Percentiles rank a stretch among this genome's conserved stretches.
Evolutionary conservation across 805 yeast genomes (phyloP).

Genomic region (Priceomyces castillae): DNA sequence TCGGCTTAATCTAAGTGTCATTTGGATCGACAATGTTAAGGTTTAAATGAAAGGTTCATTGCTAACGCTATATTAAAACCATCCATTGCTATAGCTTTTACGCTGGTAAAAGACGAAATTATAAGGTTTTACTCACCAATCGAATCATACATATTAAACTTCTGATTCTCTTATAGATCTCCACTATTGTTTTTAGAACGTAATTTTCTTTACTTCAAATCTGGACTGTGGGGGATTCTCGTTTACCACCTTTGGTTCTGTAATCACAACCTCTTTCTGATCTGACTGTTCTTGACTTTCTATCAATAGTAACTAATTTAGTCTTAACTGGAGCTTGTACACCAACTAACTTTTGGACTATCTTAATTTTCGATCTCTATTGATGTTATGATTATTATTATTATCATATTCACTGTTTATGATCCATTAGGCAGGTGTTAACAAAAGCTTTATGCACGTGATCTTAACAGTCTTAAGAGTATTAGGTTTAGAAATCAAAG

Average conservation of each 20-base stretch:
- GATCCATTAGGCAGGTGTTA: constrained; percentile 14
- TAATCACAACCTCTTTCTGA: background rate
- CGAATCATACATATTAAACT: constrained; percentile 47
- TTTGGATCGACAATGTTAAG: too few species aligned
- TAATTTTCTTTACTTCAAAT: background rate
- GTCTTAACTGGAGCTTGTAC: background rate
- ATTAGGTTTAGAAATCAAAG: too few species aligned
- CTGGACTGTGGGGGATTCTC: background rate
- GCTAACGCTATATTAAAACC: background rate
- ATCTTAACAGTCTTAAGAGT: too few species aligned
- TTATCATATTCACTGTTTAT: background rate
- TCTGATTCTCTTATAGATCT: background rate
- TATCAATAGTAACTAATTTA: background rate
- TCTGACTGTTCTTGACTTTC: background rate
- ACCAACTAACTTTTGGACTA: background rate
- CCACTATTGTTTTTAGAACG: background rate
- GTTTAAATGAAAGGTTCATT: too few species aligned
- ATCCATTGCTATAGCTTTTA: too few species aligned
- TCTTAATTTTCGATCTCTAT: background rate
- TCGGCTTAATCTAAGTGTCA: background rate
- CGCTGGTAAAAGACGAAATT: too few species aligned
- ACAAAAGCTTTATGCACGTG: constrained; percentile 42
- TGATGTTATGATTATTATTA: background rate
- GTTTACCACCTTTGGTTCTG: background rate
- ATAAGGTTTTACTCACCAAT: constrained; percentile 33